Evolutionary conservation across 148 eudicot genomes (phyloP).

Genomic region (Cornus florida): DNA sequence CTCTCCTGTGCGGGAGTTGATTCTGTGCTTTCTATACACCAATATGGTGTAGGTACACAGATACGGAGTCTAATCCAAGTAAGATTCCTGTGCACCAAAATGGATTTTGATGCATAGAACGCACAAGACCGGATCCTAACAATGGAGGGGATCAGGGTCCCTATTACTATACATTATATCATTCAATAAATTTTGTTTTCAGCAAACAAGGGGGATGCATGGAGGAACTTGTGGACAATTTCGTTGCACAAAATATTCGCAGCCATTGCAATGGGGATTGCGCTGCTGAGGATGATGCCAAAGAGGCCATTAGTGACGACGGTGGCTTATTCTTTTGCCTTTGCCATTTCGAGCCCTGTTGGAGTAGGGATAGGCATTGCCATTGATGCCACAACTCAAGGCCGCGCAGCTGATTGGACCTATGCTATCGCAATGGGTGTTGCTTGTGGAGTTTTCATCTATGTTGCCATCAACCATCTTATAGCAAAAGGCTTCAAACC

Average conservation of each 20-base stretch:
- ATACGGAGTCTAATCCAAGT: too few relatives aligned
- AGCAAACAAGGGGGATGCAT: slow-evolving; percentile 68
- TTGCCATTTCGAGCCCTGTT: slow-evolving; percentile 77
- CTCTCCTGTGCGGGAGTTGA: too few relatives aligned
- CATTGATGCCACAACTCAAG: slow-evolving; percentile 67
- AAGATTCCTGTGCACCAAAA: too few relatives aligned
- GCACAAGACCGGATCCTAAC: too few relatives aligned
- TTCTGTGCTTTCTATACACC: too few relatives aligned
- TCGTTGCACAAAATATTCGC: slow-evolving; percentile 75
- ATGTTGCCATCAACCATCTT: slow-evolving; percentile 79
- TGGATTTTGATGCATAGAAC: too few relatives aligned
- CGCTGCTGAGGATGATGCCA: slow-evolving; percentile 74
- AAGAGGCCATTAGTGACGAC: slow-evolving; percentile 61
- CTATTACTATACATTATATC: too few relatives aligned
- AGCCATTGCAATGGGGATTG: slow-evolving; percentile 81
- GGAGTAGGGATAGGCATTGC: slow-evolving; percentile 77
- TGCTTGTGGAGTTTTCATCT: slow-evolving; percentile 75
- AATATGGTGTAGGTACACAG: too few relatives aligned
- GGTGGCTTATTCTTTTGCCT: slow-evolving; percentile 59
- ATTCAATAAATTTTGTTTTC: neutral
- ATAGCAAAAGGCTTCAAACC: slow-evolving; percentile 76
- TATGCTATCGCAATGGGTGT: slow-evolving; percentile 72
- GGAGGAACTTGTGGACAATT: slow-evolving; percentile 83
- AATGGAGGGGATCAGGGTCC: too few relatives aligned
- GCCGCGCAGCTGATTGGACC: slow-evolving; percentile 57